Evolutionary conservation across 2,329 filamentous ascomycete species (phyloP).

Genomic region (Arthrinium puccinioides): DNA sequence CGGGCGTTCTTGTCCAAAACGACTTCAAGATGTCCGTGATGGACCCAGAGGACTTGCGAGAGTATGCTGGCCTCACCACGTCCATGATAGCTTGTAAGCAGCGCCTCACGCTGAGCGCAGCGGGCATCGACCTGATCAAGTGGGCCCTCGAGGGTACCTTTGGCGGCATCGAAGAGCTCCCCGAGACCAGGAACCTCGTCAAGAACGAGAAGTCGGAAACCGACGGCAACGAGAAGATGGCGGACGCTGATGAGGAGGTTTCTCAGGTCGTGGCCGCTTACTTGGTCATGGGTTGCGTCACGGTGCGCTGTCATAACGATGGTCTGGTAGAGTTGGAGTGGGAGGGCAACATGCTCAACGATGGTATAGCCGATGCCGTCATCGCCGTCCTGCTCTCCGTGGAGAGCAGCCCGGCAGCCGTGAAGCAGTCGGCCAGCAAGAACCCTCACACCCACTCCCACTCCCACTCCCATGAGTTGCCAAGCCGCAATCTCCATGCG

Average conservation of each 20-base stretch:
- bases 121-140: constrained; percentile 81
- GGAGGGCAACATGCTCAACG: constrained; percentile 97
- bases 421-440: constrained; percentile 67
- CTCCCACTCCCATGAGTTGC: constrained; percentile 42
- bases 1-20: constrained; percentile 90
- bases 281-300: constrained; percentile 84
- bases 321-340: constrained; percentile 88
- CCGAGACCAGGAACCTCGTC: constrained; percentile 39
- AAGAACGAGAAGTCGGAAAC: constrained; percentile 30
- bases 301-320: constrained; percentile 67
- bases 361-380: constrained; percentile 94
- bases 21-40: constrained; percentile 97
- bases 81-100: constrained; percentile 93
- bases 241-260: constrained; percentile 60
- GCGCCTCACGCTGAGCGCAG: constrained; percentile 77
- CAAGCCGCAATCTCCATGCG: constrained; percentile 63
- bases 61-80: constrained; percentile 94
- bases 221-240: constrained; percentile 28
- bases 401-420: constrained; percentile 88
- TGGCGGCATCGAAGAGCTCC: constrained; percentile 69
- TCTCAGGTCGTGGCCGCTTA: constrained; percentile 48
- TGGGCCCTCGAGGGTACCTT: constrained; percentile 96
- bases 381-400: constrained; percentile 88
- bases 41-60: constrained; percentile 90
- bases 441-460: constrained; percentile 47